Conservation (phyloP, 2,329 filamentous ascomycete species). For the Alternaria longipes region DNA sequence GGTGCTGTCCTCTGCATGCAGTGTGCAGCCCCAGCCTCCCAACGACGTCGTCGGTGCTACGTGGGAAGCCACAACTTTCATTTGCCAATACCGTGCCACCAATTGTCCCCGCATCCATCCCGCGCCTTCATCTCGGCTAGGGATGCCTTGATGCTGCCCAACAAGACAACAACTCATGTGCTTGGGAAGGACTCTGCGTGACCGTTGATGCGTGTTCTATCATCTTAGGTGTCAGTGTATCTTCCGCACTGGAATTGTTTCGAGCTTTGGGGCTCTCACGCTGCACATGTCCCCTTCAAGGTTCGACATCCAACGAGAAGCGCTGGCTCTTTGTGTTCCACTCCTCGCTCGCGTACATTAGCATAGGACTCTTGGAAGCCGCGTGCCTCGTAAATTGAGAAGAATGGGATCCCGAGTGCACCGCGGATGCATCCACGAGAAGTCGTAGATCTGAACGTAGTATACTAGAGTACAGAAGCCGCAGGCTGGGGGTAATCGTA, state of each 20-base stretch:
- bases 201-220: neutral
- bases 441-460: neutral
- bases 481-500: neutral
- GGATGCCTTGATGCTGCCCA: constrained; percentile 2
- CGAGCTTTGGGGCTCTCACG: neutral
- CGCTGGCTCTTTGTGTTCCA: neutral
- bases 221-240: neutral
- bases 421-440: neutral
- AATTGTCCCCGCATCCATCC: constrained; percentile 1
- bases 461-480: neutral
- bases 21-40: neutral
- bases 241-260: too few relatives aligned
- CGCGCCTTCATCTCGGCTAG: constrained; percentile 13
- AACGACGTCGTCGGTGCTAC: neutral
- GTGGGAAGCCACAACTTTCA: neutral
- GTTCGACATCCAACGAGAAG: neutral
- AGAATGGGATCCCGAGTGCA: neutral
- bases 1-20: neutral
- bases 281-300: neutral
- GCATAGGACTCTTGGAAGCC: too few relatives aligned
- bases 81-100: neutral
- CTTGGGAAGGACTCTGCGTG: neutral
- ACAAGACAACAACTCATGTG: constrained; percentile 5
- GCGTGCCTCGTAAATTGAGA: too few relatives aligned
- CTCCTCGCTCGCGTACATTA: too few relatives aligned